Evolutionary conservation across 768 basidiomycete genomes (phyloP), one percentile per base, ranked within the genome.

Genomic region (Holtermannia corniformis): DNA sequence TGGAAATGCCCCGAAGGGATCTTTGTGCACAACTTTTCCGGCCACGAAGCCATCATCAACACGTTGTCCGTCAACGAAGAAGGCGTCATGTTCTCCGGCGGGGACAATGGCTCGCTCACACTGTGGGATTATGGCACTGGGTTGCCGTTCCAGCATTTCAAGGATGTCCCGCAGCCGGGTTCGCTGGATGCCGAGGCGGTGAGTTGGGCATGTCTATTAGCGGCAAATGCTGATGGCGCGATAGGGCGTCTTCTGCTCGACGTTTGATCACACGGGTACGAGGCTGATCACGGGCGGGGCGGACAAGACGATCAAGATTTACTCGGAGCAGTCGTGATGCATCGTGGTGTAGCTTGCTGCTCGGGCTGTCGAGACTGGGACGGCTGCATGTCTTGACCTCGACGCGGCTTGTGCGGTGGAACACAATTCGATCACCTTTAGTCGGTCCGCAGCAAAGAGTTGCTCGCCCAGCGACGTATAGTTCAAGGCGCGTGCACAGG

Each of bases 11-110:
- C 95, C 4, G 89, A 96, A 58, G 95, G 95, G 44, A 72, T 81
- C 2, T 97, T 99, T 59, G 93, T 97, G 2, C 88, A 86, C 78
- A 99, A 96, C 74, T 95, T 97, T 71, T 77, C 81, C 42, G 95
- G 95, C 0, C 95, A 97, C 71, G 90, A 95, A 56, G 88, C 92
- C 1, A 96, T 97, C 73, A 88, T 99, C 78, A 99, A 99, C 72
- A 91, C 90, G 4, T 67, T 97, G 52, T 83, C 84, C 11, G 87
- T 97, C 61, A 99, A 96, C 63, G 77, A 86, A 28, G 95, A 99
- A 58, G 92, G 93, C 37, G 95, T 96, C 27, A 83, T 97, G 72
- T 97, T 95, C 75, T 93, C 91, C 5, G 95, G 93, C 52, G 92
- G 90, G 88, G 93, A 97, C 68, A 95, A 96, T 61, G 93, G 93